Conservation (phyloP, 73 alveolate species). For the Tetrahymena elliotti region DNA sequence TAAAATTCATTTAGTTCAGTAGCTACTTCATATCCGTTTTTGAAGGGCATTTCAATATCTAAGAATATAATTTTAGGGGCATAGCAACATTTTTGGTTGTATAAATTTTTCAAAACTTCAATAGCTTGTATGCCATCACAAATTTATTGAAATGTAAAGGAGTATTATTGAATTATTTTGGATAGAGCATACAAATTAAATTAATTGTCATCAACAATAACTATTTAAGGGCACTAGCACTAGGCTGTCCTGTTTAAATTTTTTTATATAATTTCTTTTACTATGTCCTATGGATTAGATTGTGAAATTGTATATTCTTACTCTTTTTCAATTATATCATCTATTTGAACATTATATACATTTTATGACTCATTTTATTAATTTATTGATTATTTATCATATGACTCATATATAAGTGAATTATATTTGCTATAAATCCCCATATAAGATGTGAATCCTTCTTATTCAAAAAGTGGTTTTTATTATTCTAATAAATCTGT, state of each 20-base stretch:
- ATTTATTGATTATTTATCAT: neutral
- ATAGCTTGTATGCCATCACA: neutral
- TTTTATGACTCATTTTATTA: neutral
- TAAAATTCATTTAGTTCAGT: neutral
- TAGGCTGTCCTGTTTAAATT: neutral
- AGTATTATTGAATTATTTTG: neutral
- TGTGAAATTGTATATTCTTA: neutral
- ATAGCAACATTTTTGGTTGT: neutral
- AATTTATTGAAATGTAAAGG: neutral
- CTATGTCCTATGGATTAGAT: neutral
- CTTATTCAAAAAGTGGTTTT: neutral
- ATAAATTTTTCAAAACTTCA: neutral
- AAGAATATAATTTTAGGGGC: slow-evolving; percentile 12
- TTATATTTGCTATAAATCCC: neutral
- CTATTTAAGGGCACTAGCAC: neutral
- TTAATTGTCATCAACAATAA: neutral
- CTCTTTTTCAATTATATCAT: neutral
- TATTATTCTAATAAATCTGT: neutral
- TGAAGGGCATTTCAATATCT: slow-evolving; percentile 43
- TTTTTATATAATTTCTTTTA: neutral
- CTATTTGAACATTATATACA: neutral
- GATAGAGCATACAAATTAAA: neutral
- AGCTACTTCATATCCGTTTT: slow-evolving; percentile 28
- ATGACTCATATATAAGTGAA: neutral
- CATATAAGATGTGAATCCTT: neutral